A percentile compares a stretch with the other conserved stretches of the same genome.
These are phyloP conservation scores for Clitocybe nebularis DNA, from an alignment of 1,284 basidiomycete species.

Conservation along the genomic window DNA sequence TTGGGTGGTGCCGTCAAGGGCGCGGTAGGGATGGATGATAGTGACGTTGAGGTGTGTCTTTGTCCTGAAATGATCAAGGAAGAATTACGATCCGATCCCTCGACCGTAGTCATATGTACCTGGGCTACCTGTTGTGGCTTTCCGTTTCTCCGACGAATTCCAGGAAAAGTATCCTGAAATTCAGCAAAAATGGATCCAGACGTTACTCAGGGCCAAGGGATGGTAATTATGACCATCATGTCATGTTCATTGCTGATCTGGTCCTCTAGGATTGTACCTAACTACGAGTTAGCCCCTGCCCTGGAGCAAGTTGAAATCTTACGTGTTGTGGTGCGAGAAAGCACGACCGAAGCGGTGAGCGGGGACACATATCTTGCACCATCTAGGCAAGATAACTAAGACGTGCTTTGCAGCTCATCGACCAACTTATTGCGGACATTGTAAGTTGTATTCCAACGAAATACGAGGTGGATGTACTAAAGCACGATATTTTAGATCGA, in stretches of 20 bases:
- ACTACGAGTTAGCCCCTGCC: slow-evolving; percentile 77
- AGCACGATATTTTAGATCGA: slow-evolving; percentile 43
- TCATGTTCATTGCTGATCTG: neutral
- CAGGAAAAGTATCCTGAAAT: slow-evolving; percentile 66
- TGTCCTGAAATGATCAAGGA: neutral
- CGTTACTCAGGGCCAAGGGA: slow-evolving; percentile 69
- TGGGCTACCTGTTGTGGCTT: slow-evolving; percentile 88
- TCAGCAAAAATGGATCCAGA: slow-evolving; percentile 90
- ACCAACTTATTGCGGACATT: slow-evolving; percentile 59
- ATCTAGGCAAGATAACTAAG: too few species aligned
- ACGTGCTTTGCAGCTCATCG: slow-evolving; percentile 52
- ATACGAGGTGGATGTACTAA: neutral
- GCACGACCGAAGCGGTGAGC: slow-evolving; percentile 54
- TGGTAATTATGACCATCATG: slow-evolving; percentile 45
- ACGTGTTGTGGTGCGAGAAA: slow-evolving; percentile 84
- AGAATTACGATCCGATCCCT: slow-evolving; percentile 3
- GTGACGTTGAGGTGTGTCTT: slow-evolving; percentile 50
- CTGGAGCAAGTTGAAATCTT: slow-evolving; percentile 74
- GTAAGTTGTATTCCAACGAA: slow-evolving; percentile 30
- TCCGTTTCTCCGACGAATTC: slow-evolving; percentile 85
- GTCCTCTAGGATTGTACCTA: slow-evolving; percentile 72
- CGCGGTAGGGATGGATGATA: slow-evolving; percentile 38
- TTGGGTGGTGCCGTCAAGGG: slow-evolving; percentile 34
- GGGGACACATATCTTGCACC: slow-evolving; percentile 10
- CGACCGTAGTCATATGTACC: slow-evolving; percentile 58